phyloP scores from a whole-genome alignment of 1,139 yeast species.

The Saccharomycopsis crataegensis region DNA sequence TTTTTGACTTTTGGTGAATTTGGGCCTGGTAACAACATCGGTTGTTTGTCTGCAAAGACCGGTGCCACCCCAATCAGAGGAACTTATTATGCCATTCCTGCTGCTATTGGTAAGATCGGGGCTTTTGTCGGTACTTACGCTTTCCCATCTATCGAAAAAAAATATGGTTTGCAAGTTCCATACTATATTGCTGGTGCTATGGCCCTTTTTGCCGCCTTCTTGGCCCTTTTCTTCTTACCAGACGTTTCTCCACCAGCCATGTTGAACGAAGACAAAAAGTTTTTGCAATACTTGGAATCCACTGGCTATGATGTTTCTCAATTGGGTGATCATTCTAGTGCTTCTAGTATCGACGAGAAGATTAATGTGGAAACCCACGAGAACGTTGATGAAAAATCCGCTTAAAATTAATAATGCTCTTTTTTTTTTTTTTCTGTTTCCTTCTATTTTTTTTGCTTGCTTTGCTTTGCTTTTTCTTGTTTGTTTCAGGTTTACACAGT shows the following conservation, averaged over 20 bases:
- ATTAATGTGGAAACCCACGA: constrained; percentile 1
- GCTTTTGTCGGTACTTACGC: constrained; percentile 88
- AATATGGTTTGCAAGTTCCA: constrained; percentile 62
- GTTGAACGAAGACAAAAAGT: constrained; percentile 65
- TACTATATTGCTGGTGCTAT: constrained; percentile 76
- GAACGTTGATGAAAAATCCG: background rate
- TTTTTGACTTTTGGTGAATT: constrained; percentile 84
- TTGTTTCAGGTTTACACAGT: background rate
- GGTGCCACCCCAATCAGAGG: constrained; percentile 86
- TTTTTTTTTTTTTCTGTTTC: constrained; percentile 1
- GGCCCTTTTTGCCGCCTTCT: constrained; percentile 61
- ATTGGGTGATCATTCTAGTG: constrained; percentile 24
- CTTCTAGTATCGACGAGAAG: constrained; percentile 3
- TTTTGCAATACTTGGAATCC: constrained; percentile 52
- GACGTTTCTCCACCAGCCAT: constrained; percentile 78
- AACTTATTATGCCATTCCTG: constrained; percentile 83
- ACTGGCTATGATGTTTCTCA: constrained; percentile 50
- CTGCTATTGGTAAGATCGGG: constrained; percentile 86
- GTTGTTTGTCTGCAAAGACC: constrained; percentile 79
- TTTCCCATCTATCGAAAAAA: constrained; percentile 65
- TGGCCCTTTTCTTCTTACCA: constrained; percentile 71
- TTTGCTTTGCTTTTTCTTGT: background rate
- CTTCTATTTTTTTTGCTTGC: background rate
- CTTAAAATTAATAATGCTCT: background rate
- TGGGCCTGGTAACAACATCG: constrained; percentile 92